Conservation (phyloP, 139 green algal genomes). For the Penium margaritaceum region DNA sequence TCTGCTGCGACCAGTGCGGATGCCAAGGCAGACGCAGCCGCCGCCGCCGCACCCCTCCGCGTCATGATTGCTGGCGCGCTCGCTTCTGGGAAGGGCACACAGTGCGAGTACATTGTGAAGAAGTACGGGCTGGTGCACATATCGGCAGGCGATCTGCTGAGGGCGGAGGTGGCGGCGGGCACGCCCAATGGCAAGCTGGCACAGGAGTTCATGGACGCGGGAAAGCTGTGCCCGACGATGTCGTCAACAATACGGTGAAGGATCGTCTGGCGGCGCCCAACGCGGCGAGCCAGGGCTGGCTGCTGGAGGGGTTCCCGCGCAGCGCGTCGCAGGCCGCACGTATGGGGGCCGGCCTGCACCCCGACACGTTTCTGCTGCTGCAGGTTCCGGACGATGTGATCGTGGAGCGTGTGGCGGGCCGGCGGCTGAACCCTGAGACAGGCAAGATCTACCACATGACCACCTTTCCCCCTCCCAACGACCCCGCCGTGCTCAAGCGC, state of each 20-base stretch:
- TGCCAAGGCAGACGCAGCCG: too few relatives aligned
- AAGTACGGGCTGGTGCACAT: conserved; percentile 88
- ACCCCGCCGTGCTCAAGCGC: conserved; percentile 47
- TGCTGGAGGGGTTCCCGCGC: conserved; percentile 94
- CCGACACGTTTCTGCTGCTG: conserved; percentile 91
- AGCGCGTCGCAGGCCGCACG: conserved; percentile 86
- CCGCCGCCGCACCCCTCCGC: too few relatives aligned
- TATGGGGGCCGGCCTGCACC: conserved; percentile 77
- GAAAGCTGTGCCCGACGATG: conserved; percentile 86
- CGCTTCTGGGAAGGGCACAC: conserved; percentile 91
- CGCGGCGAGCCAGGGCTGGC: conserved; percentile 67
- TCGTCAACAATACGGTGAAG: conserved; percentile 77
- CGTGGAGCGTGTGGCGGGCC: conserved; percentile 86
- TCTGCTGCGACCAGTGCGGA: too few relatives aligned
- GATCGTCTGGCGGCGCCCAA: conserved; percentile 50
- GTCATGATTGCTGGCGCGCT: conserved; percentile 92
- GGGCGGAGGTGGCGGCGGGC: conserved; percentile 82
- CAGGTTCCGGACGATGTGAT: conserved; percentile 74
- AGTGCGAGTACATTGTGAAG: conserved; percentile 51
- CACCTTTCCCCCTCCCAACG: conserved; percentile 75
- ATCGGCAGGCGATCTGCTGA: conserved; percentile 87
- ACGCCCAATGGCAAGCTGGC: conserved; percentile 67
- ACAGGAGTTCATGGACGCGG: conserved; percentile 88
- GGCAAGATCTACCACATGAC: conserved; percentile 81
- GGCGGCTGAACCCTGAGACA: conserved; percentile 83